Evolutionary conservation across 2,329 filamentous ascomycete species (phyloP).

Genomic region (Ciborinia camelliae): DNA sequence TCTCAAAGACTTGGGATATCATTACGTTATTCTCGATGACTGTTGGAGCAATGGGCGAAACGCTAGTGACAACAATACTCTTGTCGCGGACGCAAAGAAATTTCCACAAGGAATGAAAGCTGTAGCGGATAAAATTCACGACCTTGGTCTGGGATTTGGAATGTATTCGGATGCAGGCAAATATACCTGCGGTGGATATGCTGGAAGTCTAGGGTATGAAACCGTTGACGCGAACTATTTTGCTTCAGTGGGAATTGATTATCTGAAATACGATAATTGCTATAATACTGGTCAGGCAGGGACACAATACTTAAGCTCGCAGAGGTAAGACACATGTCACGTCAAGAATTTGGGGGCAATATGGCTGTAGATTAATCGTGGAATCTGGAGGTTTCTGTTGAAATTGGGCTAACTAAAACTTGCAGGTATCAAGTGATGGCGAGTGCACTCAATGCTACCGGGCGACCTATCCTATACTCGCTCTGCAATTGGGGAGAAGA

Average conservation of each 20-base stretch:
- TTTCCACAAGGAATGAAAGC: slow-evolving; percentile 48
- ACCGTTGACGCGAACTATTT: slow-evolving; percentile 50
- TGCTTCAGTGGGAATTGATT: slow-evolving; percentile 51
- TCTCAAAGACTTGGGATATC: slow-evolving; percentile 52
- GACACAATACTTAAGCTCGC: slow-evolving; percentile 40
- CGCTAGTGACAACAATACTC: slow-evolving; percentile 41
- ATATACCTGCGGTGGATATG: slow-evolving; percentile 41
- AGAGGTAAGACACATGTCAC: slow-evolving; percentile 33
- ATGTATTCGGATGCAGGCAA: slow-evolving; percentile 50
- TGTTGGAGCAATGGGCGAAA: slow-evolving; percentile 49
- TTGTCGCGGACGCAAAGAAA: slow-evolving; percentile 42
- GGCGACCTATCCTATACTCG: slow-evolving; percentile 41
- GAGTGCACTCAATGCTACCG: slow-evolving; percentile 38
- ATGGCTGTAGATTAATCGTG: neutral
- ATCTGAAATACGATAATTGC: slow-evolving; percentile 56
- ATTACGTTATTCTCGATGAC: slow-evolving; percentile 55
- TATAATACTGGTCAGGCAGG: slow-evolving; percentile 53
- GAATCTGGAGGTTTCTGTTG: neutral
- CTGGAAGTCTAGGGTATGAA: slow-evolving; percentile 49
- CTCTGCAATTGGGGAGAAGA: slow-evolving; percentile 51
- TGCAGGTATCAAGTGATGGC: slow-evolving; percentile 38
- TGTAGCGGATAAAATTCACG: slow-evolving; percentile 48
- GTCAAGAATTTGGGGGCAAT: neutral
- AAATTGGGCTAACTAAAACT: neutral
- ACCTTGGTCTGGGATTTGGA: slow-evolving; percentile 48